Base-by-base conservation (phyloP, 306 rosid genomes). In the Crotalaria pallida region DNA sequence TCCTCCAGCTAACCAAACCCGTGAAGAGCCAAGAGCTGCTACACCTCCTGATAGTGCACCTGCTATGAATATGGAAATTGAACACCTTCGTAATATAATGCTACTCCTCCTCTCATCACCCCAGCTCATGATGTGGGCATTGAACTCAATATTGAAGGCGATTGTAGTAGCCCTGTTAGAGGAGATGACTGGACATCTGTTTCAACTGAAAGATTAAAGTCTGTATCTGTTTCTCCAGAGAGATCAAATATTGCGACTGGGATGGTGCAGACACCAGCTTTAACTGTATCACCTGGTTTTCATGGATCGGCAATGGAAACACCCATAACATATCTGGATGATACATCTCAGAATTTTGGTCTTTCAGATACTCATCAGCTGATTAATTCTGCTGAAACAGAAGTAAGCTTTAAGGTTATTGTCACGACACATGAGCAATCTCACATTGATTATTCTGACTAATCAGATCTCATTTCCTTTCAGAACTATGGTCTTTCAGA, bases 371-470 rank as follows among this genome's bases (percentile, higher is more conserved):
- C 75, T 65, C 80, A 74, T 9, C 85, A 75, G 23, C 40, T 75
- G 19, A 71, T 38, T 44, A 65, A 77, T 78, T 59, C 85, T 50
- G 55, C 82, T 4, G 85, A 80, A n/a, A 69, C 76, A 19, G 89
- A 85, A 38, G 98, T 89, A 79, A 82, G 96, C 70, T 50, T 26
- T 71, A 45, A 33, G 19, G 49, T 47, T 63, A 73, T 19, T n/a
- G n/a, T n/a, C n/a, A n/a, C n/a, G n/a, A n/a, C 7, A 47, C 36
- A 31, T 31, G 36, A 31, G 36, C 2, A 2, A 31, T 6, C 36
- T 31, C 36, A 31, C 36, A 5, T 31, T 31, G 36, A 31, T 31
- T 31, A 31, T 31, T 31, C 36, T 31, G 36, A 31, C 6, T 31
- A 29, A 29, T 5, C 5, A 5, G 36, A 31, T 31, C 36, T 31